Percentiles rank a stretch among this genome's conserved stretches.
Evolutionary conservation across 23 red algal species (phyloP).

Genomic region (Agarophyton chilense): DNA sequence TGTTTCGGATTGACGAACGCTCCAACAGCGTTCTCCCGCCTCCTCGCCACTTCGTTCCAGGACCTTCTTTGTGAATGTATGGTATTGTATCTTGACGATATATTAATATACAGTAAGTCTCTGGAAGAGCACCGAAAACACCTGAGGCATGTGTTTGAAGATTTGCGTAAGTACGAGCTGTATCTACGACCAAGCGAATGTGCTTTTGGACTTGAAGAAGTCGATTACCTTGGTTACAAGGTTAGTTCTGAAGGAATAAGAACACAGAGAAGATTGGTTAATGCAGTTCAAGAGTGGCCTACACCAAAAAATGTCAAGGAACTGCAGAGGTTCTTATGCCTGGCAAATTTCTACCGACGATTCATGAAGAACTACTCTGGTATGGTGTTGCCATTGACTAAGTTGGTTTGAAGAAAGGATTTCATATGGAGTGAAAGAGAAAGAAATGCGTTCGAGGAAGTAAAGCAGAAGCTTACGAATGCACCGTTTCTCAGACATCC

Average conservation of each 20-base stretch:
- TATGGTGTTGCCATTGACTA: not conserved
- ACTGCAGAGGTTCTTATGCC: conserved; percentile 8
- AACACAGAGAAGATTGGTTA: too few relatives aligned
- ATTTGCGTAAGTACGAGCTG: not conserved
- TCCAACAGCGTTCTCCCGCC: not conserved
- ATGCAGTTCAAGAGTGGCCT: too few relatives aligned
- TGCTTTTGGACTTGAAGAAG: conserved; percentile 1
- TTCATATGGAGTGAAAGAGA: conserved; percentile 9
- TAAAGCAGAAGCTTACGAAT: too few relatives aligned
- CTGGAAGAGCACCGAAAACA: conserved; percentile 4
- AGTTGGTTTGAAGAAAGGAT: not conserved
- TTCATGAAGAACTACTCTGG: conserved; percentile 15
- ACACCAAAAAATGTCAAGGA: not conserved
- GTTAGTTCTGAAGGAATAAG: too few relatives aligned
- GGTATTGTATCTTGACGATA: conserved; percentile 23
- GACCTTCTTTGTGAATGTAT: not conserved
- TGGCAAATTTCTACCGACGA: not conserved
- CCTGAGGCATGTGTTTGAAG: not conserved
- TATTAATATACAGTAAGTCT: conserved; percentile 5
- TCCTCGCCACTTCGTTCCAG: not conserved
- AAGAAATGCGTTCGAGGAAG: too few relatives aligned
- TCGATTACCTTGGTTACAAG: too few relatives aligned
- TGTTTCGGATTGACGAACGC: conserved; percentile 16
- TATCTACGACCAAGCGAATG: not conserved
- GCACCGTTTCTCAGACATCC: too few relatives aligned